Conservation (phyloP, 164 flowering plant genomes). For the Tetrastigma voinierianum region DNA sequence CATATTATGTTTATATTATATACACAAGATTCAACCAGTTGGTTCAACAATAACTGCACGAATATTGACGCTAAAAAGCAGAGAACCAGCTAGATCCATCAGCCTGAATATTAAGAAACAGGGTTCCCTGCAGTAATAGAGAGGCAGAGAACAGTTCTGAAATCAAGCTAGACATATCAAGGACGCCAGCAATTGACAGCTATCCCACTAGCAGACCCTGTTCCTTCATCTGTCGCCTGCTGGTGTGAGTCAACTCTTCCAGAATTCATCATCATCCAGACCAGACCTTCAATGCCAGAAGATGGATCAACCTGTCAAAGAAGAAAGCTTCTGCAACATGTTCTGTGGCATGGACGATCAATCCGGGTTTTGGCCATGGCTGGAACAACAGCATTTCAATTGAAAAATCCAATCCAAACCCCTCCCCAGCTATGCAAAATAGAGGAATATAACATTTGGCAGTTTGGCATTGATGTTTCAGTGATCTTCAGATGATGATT, state of each 20-base stretch:
- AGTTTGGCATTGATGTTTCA: constrained; percentile 1
- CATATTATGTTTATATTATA: neutral
- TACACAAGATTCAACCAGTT: neutral
- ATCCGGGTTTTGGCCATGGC: constrained; percentile 93
- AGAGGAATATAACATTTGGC: neutral
- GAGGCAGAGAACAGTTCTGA: constrained; percentile 95
- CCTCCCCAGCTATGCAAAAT: neutral
- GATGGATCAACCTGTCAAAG: constrained; percentile 47
- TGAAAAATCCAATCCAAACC: constrained; percentile 28
- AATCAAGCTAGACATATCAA: constrained; percentile 68
- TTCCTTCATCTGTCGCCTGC: constrained; percentile 39
- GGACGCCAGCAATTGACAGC: constrained; percentile 66
- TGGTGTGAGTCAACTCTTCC: constrained; percentile 52
- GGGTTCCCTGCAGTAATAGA: constrained; percentile 80
- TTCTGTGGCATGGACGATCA: constrained; percentile 84
- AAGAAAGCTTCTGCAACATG: constrained; percentile 81
- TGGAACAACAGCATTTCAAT: constrained; percentile 74
- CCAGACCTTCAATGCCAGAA: constrained; percentile 24
- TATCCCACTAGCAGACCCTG: constrained; percentile 32
- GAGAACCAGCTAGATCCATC: constrained; percentile 76
- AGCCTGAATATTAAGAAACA: constrained; percentile 89
- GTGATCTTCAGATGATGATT: neutral
- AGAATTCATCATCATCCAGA: constrained; percentile 37
- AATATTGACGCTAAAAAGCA: constrained; percentile 73
- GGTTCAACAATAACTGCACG: constrained; percentile 27